These are phyloP conservation scores for Leptographium lundbergii DNA, from an alignment of 2,329 filamentous ascomycete genomes.

Conservation along the genomic window DNA sequence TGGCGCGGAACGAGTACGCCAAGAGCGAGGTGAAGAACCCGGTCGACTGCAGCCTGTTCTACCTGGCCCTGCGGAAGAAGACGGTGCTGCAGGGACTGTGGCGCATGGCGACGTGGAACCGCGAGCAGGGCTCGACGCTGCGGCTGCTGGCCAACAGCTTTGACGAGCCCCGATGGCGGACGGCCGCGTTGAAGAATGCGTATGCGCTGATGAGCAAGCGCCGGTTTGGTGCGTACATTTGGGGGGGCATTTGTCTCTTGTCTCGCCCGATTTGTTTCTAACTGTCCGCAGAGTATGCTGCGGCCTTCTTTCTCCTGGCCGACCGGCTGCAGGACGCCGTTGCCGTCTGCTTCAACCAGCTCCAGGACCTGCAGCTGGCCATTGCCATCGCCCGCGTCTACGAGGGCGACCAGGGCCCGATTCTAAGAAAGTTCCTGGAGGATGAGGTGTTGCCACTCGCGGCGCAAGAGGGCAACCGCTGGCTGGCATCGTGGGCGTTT, in stretches of 20 bases:
- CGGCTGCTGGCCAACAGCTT: conserved; percentile 85
- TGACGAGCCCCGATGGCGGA: conserved; percentile 72
- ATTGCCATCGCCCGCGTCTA: conserved; percentile 81
- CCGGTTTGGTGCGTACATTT: conserved; percentile 53
- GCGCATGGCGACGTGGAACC: conserved; percentile 86
- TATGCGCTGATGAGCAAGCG: conserved; percentile 88
- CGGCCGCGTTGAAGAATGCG: conserved; percentile 85
- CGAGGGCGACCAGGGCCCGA: conserved; percentile 68
- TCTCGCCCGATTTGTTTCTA: background rate
- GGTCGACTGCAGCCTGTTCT: conserved; percentile 81
- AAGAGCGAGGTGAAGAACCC: conserved; percentile 80
- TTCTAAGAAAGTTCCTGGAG: conserved; percentile 61
- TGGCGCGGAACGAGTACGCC: conserved; percentile 88
- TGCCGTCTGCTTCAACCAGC: conserved; percentile 72
- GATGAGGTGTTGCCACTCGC: conserved; percentile 70
- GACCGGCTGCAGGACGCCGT: conserved; percentile 77
- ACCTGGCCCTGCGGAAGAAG: conserved; percentile 85
- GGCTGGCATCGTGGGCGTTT: conserved; percentile 92
- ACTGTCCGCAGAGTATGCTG: conserved; percentile 63
- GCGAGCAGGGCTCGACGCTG: conserved; percentile 70
- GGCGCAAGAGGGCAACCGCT: conserved; percentile 71
- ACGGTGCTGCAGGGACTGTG: conserved; percentile 79
- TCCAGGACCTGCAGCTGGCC: conserved; percentile 81
- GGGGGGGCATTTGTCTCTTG: background rate
- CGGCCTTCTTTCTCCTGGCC: conserved; percentile 87